Evolutionary conservation across 306 rosid genomes (phyloP), one percentile per base, ranked within the genome.

Genomic region (Ceratonia siliqua): DNA sequence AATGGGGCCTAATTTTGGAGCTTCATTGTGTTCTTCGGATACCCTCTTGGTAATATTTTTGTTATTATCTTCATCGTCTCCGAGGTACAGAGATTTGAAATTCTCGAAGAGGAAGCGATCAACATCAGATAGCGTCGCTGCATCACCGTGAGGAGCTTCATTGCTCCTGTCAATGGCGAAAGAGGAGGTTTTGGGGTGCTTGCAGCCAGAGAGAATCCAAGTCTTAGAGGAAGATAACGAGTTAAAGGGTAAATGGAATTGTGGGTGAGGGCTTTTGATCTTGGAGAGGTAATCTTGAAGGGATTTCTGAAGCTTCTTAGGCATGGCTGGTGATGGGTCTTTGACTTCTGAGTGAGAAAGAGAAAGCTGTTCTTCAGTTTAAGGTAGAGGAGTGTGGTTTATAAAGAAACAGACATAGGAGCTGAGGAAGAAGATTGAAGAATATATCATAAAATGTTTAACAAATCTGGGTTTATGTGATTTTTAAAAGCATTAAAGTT

Each of bases 41-140:
- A 61, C 59, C 20, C 11, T 72, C 15, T 24, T 52, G 2, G 28
- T 14, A 21, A 30, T 57, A 9, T 21, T 6, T 38, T 38, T 10
- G 1, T 61, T 2, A 1, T 7, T 9, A 33, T 62, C 83, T 8
- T 83, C 85, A 1, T 74, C 74, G 5, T 86, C 93, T 27, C 30
- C 72, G 1, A 77, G 56, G 32, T 82, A 93, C 0, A 91, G 70
- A 4, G 96, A 87, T 78, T 85, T 85, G 85, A 91, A 93, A 65
- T 93, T 93, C 79, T 93, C 97, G 0, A 85, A 43, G 68, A 93
- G 89, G 17, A 93, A 91, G 0, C 84, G 88, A 15, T 93, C 97
- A 12, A 91, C 38, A 21, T 91, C 97, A 0, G 87, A 83, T 17
- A 93, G 81, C 1, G 92, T 82, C 10, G 93, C 98, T 8, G 87